phyloP scores from a whole-genome alignment of 2,329 filamentous ascomycete genomes.

The Fusarium sarcochroum region DNA sequence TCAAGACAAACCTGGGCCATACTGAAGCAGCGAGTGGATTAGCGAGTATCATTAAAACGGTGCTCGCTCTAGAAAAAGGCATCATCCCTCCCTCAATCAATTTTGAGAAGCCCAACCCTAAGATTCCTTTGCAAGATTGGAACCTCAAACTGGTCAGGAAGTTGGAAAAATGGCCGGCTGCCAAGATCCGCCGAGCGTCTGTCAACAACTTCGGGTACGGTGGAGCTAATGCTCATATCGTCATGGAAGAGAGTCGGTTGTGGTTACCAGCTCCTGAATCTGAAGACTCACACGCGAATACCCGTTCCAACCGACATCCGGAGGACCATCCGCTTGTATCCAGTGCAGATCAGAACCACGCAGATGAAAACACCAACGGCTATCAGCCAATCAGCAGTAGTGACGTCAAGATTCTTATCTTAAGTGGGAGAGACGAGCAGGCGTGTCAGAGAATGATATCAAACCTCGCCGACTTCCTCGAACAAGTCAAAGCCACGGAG shows the following conservation, averaged over 20 bases:
- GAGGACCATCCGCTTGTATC: rapidly evolving
- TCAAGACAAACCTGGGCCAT: background rate
- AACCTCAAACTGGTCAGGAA: background rate
- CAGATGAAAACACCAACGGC: background rate
- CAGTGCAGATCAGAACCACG: background rate
- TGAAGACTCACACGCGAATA: background rate
- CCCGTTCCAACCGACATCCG: background rate
- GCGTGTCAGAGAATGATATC: background rate
- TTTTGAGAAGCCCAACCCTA: background rate
- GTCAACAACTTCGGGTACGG: slow-evolving; percentile 2
- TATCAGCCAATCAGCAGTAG: background rate
- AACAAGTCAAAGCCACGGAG: too few species aligned
- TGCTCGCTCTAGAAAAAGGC: background rate
- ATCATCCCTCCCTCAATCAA: background rate
- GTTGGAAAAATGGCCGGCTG: background rate
- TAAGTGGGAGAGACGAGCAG: background rate
- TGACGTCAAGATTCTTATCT: background rate
- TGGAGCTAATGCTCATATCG: background rate
- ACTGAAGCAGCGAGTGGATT: background rate
- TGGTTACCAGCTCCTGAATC: background rate
- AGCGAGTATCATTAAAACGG: background rate
- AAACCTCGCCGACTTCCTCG: background rate
- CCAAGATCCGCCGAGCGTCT: background rate
- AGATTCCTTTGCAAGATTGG: background rate
- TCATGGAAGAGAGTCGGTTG: background rate